A percentile compares a stretch with the other conserved stretches of the same genome.
These are phyloP conservation scores for Theobroma cacao DNA, from an alignment of 345 rosid species.

Conservation along the genomic window DNA sequence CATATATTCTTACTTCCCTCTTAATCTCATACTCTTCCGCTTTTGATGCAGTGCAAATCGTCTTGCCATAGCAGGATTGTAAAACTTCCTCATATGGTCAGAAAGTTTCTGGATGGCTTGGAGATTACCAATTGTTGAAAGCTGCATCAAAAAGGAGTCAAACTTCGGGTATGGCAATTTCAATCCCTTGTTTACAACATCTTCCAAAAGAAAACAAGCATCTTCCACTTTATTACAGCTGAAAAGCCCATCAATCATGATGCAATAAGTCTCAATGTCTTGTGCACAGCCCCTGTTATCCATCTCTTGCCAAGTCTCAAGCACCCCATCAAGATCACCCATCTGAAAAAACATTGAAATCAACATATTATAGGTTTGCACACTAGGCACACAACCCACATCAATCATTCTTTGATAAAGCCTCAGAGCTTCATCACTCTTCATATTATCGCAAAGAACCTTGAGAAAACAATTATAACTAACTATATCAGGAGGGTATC, in stretches of 20 bases:
- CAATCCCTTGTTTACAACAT: constrained; percentile 58
- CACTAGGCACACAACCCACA: constrained; percentile 72
- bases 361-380: constrained; percentile 83
- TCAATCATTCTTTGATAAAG: constrained; percentile 66
- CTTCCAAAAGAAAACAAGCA: constrained; percentile 71
- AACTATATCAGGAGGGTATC: constrained; percentile 86
- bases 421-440: constrained; percentile 67
- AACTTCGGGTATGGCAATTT: constrained; percentile 70
- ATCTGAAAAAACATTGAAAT: constrained; percentile 71
- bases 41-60: constrained; percentile 70
- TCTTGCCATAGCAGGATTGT: constrained; percentile 83
- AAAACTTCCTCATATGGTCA: constrained; percentile 78
- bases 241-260: constrained; percentile 89
- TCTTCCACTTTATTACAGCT: constrained; percentile 60
- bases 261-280: constrained; percentile 72
- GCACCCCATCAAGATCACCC: constrained; percentile 72
- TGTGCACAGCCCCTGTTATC: constrained; percentile 51
- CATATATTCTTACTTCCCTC: constrained; percentile 45
- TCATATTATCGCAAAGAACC: constrained; percentile 68
- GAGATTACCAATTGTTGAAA: constrained; percentile 69
- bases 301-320: constrained; percentile 83
- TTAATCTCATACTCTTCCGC: constrained; percentile 56
- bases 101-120: constrained; percentile 72
- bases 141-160: constrained; percentile 73
- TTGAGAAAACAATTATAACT: constrained; percentile 86